Base-by-base conservation (phyloP, 495 filamentous ascomycete species). In the Thermochaetoides thermophila region DNA sequence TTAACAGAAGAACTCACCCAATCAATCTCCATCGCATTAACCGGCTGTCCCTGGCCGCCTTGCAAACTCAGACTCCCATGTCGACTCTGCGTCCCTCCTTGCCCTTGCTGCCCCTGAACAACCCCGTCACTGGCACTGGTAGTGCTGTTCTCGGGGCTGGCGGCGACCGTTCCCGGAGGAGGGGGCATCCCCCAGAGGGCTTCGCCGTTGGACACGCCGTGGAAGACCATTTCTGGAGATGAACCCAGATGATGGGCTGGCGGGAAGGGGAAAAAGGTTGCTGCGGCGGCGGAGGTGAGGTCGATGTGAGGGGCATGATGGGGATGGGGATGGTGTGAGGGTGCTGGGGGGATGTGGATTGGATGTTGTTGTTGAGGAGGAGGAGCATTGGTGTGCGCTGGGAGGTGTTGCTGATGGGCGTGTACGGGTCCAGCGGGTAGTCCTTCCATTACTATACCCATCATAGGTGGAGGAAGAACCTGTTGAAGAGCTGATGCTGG, bases 131-230 rank as follows among this genome's bases (percentile, higher is more conserved):
- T 47, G 2, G 36, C 44, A 7, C 44, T 37, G 25, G 57, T 58
- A 31, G 52, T 59, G 26, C 47, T 44, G 29, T 43, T 50, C 35
- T 49, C 53, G 2, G 56, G 57, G 20, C 57, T 61, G 3, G 45
- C 42, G 3, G 50, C 37, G 21, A 21, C 24, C 24, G 46, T 59
- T 14, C 23, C 22, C 3, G 11, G 14, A 4, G 52, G 55, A 12
- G 60, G 56, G n/a, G n/a, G n/a, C 7, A 63, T 19, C 14, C 57
- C 51, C 59, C 60, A 65, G 11, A 65, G 45, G 0, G 46, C 60
- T 29, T 63, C 59, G 7, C 61, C 58, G 32, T 65, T 59, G 6
- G 60, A 57, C 3, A 63, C 59, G 7, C 61, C 60, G 4, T 55
- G 51, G 31, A 57, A 64, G 1, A 61, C 59, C 50, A 64, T 56